Conservation (phyloP, 2,329 filamentous ascomycete genomes). For the Colletotrichum coccodes region DNA sequence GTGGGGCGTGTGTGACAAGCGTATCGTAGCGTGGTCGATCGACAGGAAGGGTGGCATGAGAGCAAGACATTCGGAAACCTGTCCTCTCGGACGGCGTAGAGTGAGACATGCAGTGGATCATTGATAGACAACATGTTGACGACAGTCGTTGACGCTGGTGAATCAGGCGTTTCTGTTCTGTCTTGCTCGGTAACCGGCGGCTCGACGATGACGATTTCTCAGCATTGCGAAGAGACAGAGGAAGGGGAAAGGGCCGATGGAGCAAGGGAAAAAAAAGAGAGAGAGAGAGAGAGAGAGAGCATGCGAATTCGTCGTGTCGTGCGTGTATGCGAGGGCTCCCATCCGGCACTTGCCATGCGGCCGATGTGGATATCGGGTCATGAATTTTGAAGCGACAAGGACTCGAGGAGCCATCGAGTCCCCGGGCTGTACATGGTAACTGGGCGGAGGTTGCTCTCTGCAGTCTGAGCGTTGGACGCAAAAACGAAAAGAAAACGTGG, state of each 20-base stretch:
- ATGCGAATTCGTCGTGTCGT: not conserved
- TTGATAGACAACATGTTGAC: slow-evolving; percentile 36
- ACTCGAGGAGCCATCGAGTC: not conserved
- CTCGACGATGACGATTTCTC: not conserved
- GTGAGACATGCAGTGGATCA: slow-evolving; percentile 49
- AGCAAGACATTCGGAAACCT: slow-evolving; percentile 45
- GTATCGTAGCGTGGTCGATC: slow-evolving; percentile 33
- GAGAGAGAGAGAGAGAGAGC: not conserved
- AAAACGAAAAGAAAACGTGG: slow-evolving; percentile 15
- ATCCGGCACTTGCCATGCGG: slow-evolving; percentile 2
- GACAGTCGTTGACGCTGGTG: slow-evolving; percentile 12
- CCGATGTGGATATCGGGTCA: not conserved
- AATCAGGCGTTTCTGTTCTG: not conserved
- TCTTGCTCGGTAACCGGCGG: slow-evolving; percentile 16
- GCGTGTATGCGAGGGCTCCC: slow-evolving; percentile 25
- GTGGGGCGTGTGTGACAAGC: slow-evolving; percentile 35
- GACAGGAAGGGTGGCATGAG: slow-evolving; percentile 30
- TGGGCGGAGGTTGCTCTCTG: not conserved
- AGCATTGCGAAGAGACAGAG: not conserved
- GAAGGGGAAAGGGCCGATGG: slow-evolving; percentile 13
- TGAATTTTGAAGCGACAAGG: not conserved
- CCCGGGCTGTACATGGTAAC: not conserved
- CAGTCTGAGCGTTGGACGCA: not conserved
- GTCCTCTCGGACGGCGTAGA: slow-evolving; percentile 46
- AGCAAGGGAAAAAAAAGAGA: no score